Conservation (phyloP, 176 grass and related monocot genomes). For the Paspalum notatum region DNA sequence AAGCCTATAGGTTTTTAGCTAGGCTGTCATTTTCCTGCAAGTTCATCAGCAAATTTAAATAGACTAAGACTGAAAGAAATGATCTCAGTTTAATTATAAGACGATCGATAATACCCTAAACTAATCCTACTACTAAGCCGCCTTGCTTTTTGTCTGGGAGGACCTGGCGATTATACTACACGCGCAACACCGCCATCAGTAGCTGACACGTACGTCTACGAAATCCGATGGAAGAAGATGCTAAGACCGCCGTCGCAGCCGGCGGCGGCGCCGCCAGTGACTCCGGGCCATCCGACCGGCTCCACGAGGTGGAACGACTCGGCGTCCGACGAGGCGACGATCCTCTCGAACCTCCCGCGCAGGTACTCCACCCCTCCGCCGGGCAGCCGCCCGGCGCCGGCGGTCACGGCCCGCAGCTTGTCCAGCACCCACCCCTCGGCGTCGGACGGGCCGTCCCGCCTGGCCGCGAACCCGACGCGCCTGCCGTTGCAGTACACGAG, state of each 20-base stretch:
- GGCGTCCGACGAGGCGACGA: conserved; percentile 51
- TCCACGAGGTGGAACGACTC: conserved; percentile 64
- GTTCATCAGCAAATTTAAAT: background rate
- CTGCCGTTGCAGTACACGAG: conserved; percentile 58
- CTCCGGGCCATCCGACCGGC: conserved; percentile 40
- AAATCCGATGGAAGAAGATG: conserved; percentile 60
- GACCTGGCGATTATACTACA: background rate
- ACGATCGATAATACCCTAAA: background rate
- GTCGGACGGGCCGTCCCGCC: conserved; percentile 44
- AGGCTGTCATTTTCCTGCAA: background rate
- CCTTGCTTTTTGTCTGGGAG: background rate
- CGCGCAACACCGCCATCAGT: background rate
- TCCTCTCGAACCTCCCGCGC: conserved; percentile 53
- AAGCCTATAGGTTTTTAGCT: background rate
- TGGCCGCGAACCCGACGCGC: conserved; percentile 42
- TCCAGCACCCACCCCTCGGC: conserved; percentile 52
- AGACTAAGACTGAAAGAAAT: background rate
- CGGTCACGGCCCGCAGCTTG: conserved; percentile 43
- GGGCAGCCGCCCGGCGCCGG: conserved; percentile 51
- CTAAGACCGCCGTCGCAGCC: conserved; percentile 46
- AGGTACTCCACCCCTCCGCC: conserved; percentile 52
- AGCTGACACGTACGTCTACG: background rate
- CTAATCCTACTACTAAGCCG: background rate
- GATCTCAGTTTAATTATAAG: background rate
- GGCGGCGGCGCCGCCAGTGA: background rate